Percentiles rank a stretch among this genome's conserved stretches.
Conservation (phyloP, 2,329 filamentous ascomycete genomes). For the Purpureocillium lavendulum region DNA sequence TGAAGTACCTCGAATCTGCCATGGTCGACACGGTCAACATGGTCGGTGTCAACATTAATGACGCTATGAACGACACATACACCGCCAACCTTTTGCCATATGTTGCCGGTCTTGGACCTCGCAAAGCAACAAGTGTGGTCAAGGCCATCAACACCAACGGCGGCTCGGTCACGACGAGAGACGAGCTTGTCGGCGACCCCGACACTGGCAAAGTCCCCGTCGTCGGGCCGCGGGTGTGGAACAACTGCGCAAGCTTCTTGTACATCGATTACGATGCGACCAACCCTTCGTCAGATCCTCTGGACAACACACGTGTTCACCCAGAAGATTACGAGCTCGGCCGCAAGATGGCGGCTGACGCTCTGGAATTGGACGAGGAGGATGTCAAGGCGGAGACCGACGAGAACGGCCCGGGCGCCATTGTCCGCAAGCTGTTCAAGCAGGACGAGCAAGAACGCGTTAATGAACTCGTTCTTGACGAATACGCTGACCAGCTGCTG, state of each 20-base stretch:
- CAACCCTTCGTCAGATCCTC: conserved; percentile 75
- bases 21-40: conserved; percentile 99
- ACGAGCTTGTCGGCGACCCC: conserved; percentile 81
- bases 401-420: conserved; percentile 80
- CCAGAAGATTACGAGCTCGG: conserved; percentile 98
- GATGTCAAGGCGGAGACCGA: conserved; percentile 93
- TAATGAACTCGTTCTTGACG: conserved; percentile 90
- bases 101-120: conserved; percentile 81
- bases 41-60: conserved; percentile 90
- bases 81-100: conserved; percentile 85
- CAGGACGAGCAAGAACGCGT: conserved; percentile 92
- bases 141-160: conserved; percentile 87
- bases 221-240: conserved; percentile 85
- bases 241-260: conserved; percentile 93
- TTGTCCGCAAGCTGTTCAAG: conserved; percentile 90
- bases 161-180: conserved; percentile 73
- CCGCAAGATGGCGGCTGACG: conserved; percentile 97
- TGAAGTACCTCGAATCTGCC: conserved; percentile 83
- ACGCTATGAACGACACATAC: conserved; percentile 73
- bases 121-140: conserved; percentile 69
- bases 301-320: conserved; percentile 95
- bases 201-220: conserved; percentile 70
- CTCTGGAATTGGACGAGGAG: conserved; percentile 92
- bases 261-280: conserved; percentile 82
- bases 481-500: conserved; percentile 93